These are phyloP conservation scores for Scheffersomyces stambukii DNA, from an alignment of 1,139 yeast genomes.

Conservation along the genomic window DNA sequence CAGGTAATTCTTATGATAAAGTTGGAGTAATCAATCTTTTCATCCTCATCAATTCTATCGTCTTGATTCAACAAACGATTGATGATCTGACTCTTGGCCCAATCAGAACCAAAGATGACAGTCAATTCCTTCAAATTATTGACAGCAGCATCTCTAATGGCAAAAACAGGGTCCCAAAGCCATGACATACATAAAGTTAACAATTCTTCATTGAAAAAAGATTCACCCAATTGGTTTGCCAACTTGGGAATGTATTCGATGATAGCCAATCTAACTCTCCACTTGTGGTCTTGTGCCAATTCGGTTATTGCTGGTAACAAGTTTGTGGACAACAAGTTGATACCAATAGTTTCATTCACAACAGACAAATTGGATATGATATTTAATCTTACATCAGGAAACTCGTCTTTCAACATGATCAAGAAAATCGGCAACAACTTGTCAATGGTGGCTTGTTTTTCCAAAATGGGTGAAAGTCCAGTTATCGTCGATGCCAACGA, in stretches of 20 bases:
- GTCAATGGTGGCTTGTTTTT: slow-evolving; percentile 80
- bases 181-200: slow-evolving; percentile 91
- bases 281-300: slow-evolving; percentile 91
- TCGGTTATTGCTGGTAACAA: slow-evolving; percentile 94
- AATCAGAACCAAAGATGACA: slow-evolving; percentile 82
- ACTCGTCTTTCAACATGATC: slow-evolving; percentile 94
- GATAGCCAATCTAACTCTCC: slow-evolving; percentile 97
- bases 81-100: slow-evolving; percentile 88
- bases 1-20: slow-evolving; percentile 92
- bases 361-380: slow-evolving; percentile 88
- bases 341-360: slow-evolving; percentile 93
- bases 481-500: slow-evolving; percentile 88
- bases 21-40: slow-evolving; percentile 51
- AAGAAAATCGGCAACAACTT: slow-evolving; percentile 82
- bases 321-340: slow-evolving; percentile 78
- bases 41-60: slow-evolving; percentile 23
- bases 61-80: slow-evolving; percentile 54
- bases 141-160: slow-evolving; percentile 96
- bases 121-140: slow-evolving; percentile 75
- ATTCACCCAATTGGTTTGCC: slow-evolving; percentile 93
- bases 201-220: slow-evolving; percentile 87
- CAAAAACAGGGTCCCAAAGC: slow-evolving; percentile 97
- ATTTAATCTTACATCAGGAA: slow-evolving; percentile 92
- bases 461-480: slow-evolving; percentile 79
- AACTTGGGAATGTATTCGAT: slow-evolving; percentile 94